Evolutionary conservation across 2,329 filamentous ascomycete species (phyloP).

Genomic region (Claviceps paspali): DNA sequence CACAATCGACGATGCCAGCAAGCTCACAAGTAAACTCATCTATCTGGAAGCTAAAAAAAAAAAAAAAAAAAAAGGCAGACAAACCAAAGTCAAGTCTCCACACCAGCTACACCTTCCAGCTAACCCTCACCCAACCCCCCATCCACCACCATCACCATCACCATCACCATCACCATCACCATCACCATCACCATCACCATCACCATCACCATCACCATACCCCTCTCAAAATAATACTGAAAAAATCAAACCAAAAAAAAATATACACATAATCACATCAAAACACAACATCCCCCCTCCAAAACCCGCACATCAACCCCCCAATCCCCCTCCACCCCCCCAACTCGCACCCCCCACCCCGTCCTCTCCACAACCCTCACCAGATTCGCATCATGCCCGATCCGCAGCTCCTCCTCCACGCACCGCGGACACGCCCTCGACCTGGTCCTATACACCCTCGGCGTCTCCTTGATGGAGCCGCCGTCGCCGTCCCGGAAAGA

Average conservation of each 20-base stretch:
- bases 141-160: no score
- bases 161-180: no score
- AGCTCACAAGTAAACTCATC: no score
- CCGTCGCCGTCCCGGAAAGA: constrained; percentile 21
- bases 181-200: no score
- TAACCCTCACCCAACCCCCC: no score
- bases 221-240: no score
- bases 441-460: constrained; percentile 20
- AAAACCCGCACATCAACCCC: constrained; percentile 18
- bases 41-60: no score
- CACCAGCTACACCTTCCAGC: no score
- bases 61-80: neutral
- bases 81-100: no score
- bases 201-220: no score
- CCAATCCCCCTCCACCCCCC: constrained; percentile 21
- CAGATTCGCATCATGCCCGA: constrained; percentile 31
- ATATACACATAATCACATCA: neutral
- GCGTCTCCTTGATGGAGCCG: constrained; percentile 18
- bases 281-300: constrained; percentile 13
- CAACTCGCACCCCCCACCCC: constrained; percentile 30
- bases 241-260: neutral
- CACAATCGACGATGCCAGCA: no score
- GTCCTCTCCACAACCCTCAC: constrained; percentile 30
- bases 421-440: constrained; percentile 28
- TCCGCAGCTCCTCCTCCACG: constrained; percentile 12